A percentile compares a stretch with the other conserved stretches of the same genome.
phyloP scores from a whole-genome alignment of 805 yeast species.

The Candida sakaeoensis region DNA sequence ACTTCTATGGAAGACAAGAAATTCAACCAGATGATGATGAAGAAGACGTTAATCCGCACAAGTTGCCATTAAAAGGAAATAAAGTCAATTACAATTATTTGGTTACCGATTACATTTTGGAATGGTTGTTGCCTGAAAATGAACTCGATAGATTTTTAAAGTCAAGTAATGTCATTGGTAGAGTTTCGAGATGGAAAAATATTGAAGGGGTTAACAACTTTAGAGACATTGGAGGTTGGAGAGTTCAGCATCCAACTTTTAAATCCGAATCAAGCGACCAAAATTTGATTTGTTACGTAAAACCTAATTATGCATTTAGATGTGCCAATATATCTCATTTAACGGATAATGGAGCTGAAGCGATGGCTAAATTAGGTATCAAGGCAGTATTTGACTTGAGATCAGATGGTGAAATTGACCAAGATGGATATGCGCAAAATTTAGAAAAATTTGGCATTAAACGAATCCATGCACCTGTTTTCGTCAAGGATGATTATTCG shows the following conservation, averaged over 20 bases:
- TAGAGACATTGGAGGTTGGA: conserved; percentile 81
- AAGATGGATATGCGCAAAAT: conserved; percentile 39
- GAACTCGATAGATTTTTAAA: conserved; percentile 52
- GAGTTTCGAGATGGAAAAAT: conserved; percentile 53
- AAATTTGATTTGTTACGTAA: conserved; percentile 37
- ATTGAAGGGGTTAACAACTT: conserved; percentile 71
- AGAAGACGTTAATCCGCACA: conserved; percentile 32
- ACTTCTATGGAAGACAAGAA: conserved; percentile 54
- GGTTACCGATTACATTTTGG: conserved; percentile 47
- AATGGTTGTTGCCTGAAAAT: conserved; percentile 46
- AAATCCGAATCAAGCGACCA: neutral
- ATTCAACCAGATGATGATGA: conserved; percentile 32
- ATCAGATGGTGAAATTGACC: conserved; percentile 51
- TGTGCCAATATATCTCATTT: conserved; percentile 57
- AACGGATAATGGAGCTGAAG: conserved; percentile 45
- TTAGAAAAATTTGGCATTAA: conserved; percentile 41
- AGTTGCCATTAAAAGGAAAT: conserved; percentile 42
- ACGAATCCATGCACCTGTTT: conserved; percentile 57
- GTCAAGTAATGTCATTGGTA: conserved; percentile 30
- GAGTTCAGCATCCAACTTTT: conserved; percentile 30
- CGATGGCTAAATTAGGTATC: conserved; percentile 44
- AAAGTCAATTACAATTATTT: conserved; percentile 56
- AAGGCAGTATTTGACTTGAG: conserved; percentile 64
- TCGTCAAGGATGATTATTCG: conserved; percentile 49
- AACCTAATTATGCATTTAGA: conserved; percentile 54